Evolutionary conservation across 495 filamentous ascomycete genomes (phyloP), one percentile per base, ranked within the genome.

Genomic region (Entonaema liquescens): DNA sequence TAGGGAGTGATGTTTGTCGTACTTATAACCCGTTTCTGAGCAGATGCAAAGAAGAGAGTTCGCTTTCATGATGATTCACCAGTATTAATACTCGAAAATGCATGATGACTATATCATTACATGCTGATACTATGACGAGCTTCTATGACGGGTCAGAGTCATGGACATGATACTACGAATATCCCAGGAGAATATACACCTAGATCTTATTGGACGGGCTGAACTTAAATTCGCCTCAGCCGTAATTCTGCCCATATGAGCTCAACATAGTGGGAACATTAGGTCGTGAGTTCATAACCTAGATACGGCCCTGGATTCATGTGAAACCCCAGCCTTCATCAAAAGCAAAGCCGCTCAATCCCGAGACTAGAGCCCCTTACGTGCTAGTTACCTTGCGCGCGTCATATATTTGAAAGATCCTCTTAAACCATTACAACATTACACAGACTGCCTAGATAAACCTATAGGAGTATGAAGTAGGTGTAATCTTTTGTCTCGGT

Each of bases 1-100:
- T n/a, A 9, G 42, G 42, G 26, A 49, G 62, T 35, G 40, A 49
- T 25, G 28, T 12, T 26, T 29, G 28, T 5, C n/a, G n/a, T 61
- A 68, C 58, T 68, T 62, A 68, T 68, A 58, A 17, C 42, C 4
- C 11, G 15, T 47, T 36, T 12, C 31, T 8, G 19, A 54, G 17
- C 19, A 55, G n/a, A 33, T 13, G 12, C 5, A 62, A 6, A 35
- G 7, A 5, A 13, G 29, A 38, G 47, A 25, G 25, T 44, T 11
- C 23, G n/a, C 12, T 26, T 15, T 29, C 54, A 23, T 36, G 21
- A 64, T 70, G 67, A 70, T 35, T 70, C 67, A 64, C 59, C 53
- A 54, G 33, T 59, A 33, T 33, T 15, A 12, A 36, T 8, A 26
- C 54, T 25, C 54, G 4, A 2, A 25, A 54, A 21, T 64, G 28